These are phyloP conservation scores for Coemansia sp. DNA, from an alignment of 192 early-diverging fungal species.

Conservation along the genomic window DNA sequence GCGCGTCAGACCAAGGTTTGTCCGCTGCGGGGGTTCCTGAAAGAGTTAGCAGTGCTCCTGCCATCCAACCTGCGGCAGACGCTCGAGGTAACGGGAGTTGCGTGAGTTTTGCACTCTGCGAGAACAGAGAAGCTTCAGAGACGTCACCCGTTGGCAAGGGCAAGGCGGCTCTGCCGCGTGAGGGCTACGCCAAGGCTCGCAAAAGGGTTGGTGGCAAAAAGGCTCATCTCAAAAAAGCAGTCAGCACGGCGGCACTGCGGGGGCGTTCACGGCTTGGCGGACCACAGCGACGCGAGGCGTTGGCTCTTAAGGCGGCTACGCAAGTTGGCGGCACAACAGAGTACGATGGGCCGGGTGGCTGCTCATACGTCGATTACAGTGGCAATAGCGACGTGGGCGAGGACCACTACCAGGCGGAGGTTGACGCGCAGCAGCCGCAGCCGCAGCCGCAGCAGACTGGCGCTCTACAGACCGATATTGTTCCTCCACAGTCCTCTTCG, in stretches of 20 bases:
- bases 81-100: background rate
- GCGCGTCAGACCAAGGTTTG: background rate
- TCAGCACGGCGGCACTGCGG: conserved; percentile 42
- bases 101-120: background rate
- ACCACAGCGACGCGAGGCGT: conserved; percentile 17
- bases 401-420: background rate
- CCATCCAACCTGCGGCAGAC: conserved; percentile 11
- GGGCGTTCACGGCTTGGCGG: conserved; percentile 27
- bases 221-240: conserved; percentile 38
- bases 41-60: conserved; percentile 24
- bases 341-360: conserved; percentile 16
- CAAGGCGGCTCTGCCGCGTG: conserved; percentile 11
- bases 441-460: conserved; percentile 3
- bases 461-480: background rate
- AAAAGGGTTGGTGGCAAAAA: conserved; percentile 30
- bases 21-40: conserved; percentile 6
- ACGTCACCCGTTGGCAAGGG: conserved; percentile 14
- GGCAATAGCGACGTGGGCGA: conserved; percentile 22
- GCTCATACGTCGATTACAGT: conserved; percentile 56
- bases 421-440: background rate
- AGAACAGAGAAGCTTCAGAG: conserved; percentile 8
- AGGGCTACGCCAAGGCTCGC: conserved; percentile 18
- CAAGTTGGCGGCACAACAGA: background rate
- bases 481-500: conserved; percentile 1
- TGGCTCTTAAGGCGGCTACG: conserved; percentile 4